Conservation (phyloP, 805 yeast genomes). For the Debaryomyces castellii region DNA sequence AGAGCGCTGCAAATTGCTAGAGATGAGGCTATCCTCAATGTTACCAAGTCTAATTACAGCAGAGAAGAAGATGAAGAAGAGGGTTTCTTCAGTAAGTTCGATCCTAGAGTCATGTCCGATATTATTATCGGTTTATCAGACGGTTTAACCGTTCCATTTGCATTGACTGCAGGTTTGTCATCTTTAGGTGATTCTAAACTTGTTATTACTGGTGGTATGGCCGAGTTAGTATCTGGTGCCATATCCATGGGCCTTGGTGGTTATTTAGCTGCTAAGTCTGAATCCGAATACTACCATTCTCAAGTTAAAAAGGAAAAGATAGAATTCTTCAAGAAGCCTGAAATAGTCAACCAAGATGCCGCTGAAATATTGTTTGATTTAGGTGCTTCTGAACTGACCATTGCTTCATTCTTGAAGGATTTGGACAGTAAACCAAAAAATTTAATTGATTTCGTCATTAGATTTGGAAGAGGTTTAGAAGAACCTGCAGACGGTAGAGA, state of each 20-base stretch:
- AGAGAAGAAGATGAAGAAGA: conserved; percentile 18
- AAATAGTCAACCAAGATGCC: conserved; percentile 68
- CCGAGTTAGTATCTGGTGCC: conserved; percentile 95
- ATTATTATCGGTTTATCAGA: conserved; percentile 91
- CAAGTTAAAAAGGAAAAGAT: conserved; percentile 73
- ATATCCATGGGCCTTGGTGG: conserved; percentile 99
- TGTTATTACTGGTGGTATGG: conserved; percentile 97
- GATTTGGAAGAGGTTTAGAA: conserved; percentile 89
- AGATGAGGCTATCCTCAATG: conserved; percentile 36
- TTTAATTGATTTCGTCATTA: conserved; percentile 82
- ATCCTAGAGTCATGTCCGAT: conserved; percentile 93
- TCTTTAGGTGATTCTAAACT: conserved; percentile 85
- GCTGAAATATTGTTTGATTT: conserved; percentile 79
- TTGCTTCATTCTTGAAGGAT: conserved; percentile 71
- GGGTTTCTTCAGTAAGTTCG: conserved; percentile 54
- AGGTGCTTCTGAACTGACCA: conserved; percentile 70
- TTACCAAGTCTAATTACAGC: conserved; percentile 15
- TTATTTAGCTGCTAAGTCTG: conserved; percentile 89
- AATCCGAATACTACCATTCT: conserved; percentile 68
- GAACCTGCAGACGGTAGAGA: conserved; percentile 95
- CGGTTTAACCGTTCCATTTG: conserved; percentile 98
- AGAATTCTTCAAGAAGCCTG: conserved; percentile 63
- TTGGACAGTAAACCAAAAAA: conserved; percentile 73
- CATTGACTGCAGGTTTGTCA: conserved; percentile 93
- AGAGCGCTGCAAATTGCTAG: conserved; percentile 34